Base-by-base conservation (phyloP, 1,139 yeast genomes). In the Citeromyces siamensis region DNA sequence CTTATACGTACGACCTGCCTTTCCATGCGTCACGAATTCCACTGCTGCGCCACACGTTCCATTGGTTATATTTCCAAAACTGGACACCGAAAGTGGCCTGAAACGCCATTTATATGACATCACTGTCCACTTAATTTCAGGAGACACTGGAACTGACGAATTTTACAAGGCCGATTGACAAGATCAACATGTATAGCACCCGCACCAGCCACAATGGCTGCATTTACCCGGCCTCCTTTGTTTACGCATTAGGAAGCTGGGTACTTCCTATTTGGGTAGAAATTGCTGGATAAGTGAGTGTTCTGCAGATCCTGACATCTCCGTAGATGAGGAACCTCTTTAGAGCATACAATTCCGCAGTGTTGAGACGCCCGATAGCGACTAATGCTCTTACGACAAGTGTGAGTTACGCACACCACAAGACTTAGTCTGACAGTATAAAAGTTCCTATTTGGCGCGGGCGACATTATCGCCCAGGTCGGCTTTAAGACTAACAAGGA, bases 381-480 rank as follows among this genome's bases (percentile, higher is more conserved):
- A 47, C 46, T 6, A 51, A 51, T 38, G 41, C 48, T 10, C 13
- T 51, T 4, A 42, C 54, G 9, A 49, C 55, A 9, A 51, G 45
- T 7, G 55, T 50, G 46, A 26, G 54, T 48, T 16, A n/a, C 28
- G 8, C 6, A 16, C 13, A 20, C 10, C 18, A 14, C n/a, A 5
- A 13, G 14, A 10, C 16, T 14, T 4, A 4, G 9, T 10, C 19
- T 14, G 21, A 10, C 31, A 32, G 18, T 18, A 27, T 22, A 20
- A 22, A 31, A 50, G 53, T 42, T 73, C 19, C 60, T 84, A 23
- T 84, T 84, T 53, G 90, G 84, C 0, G 42, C 71, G 2, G 95
- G 95, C 3, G 95, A 85, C 50, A 55, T 62, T 2, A 48, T 80
- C 21, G 94, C 95, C 0, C 95, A 85, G 51, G 38, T 56, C 1